phyloP scores from a whole-genome alignment of 2,329 filamentous ascomycete species.

The Fusarium austroafricanum region DNA sequence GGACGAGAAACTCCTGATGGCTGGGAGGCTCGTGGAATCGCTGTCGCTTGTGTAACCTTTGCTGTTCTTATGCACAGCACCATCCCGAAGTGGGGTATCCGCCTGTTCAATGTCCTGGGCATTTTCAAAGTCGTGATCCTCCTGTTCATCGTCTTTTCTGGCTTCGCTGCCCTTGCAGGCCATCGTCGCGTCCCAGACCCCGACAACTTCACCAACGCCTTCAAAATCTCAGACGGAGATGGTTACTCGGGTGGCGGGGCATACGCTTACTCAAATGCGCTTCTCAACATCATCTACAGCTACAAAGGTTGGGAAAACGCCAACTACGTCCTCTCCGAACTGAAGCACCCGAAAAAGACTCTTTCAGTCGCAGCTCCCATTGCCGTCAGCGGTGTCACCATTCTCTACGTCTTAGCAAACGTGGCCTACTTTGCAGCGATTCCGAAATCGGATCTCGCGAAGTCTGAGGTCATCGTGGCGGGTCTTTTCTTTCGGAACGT shows the following conservation, averaged over 20 bases:
- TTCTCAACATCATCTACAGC: slow-evolving; percentile 69
- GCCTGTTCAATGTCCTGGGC: slow-evolving; percentile 68
- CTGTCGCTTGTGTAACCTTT: slow-evolving; percentile 65
- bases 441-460: slow-evolving; percentile 66
- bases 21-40: slow-evolving; percentile 69
- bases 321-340: slow-evolving; percentile 70
- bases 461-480: slow-evolving; percentile 69
- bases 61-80: slow-evolving; percentile 64
- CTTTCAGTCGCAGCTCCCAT: slow-evolving; percentile 67
- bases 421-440: slow-evolving; percentile 74
- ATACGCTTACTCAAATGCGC: slow-evolving; percentile 66
- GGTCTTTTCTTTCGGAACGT: slow-evolving; percentile 71
- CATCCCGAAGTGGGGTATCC: slow-evolving; percentile 67
- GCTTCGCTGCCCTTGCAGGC: slow-evolving; percentile 67
- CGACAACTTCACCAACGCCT: slow-evolving; percentile 68
- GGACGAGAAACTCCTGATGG: slow-evolving; percentile 60
- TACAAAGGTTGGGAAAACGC: slow-evolving; percentile 74
- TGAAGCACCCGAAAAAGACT: slow-evolving; percentile 66
- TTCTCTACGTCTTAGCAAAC: slow-evolving; percentile 72
- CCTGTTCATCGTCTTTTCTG: slow-evolving; percentile 70
- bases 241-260: slow-evolving; percentile 61
- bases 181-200: slow-evolving; percentile 61
- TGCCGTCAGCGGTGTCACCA: slow-evolving; percentile 67
- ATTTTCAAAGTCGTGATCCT: slow-evolving; percentile 71
- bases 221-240: slow-evolving; percentile 57